Evolutionary conservation across 345 rosid species (phyloP), one percentile per base, ranked within the genome.

Genomic region (Eucalyptus pauciflora): DNA sequence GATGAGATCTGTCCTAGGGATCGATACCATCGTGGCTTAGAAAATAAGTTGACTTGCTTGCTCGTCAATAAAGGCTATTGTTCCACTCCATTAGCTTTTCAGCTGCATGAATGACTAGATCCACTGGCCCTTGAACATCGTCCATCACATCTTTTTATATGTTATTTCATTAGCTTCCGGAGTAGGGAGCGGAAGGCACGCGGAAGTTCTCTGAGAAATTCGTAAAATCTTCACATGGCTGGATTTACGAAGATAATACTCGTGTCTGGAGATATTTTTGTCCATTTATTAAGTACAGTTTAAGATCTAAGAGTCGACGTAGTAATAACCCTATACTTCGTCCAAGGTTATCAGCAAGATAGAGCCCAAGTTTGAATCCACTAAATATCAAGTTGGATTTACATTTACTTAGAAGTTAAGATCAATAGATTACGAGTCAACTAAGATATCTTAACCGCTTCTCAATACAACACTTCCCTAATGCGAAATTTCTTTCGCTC

Each of bases 401-500:
- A 0, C 10, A 64, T 64, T 62, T 1, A 62, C 71, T 62, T n/a
- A n/a, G 1, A 64, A n/a, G 2, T n/a, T 7, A 16, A 64, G n/a
- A 1, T n/a, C 10, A 15, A 16, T 64, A 64, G 31, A 7, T 64
- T 64, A 64, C 2, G 1, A 64, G 1, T 64, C 20, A n/a, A 64
- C 0, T n/a, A 64, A 7, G 20, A n/a, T 64, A 1, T 29, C 8
- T 64, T n/a, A 15, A 64, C 2, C 3, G 2, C 6, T 1, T 64
- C 10, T n/a, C 76, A n/a, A 0, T 15, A 14, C 8, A 64, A 64
- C 41, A 64, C 37, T 13, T 64, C 20, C 37, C 2, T n/a, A 0
- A n/a, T 64, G 37, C 7, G 76, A 14, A 64, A 64, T 64, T 64
- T 64, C 41, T n/a, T 64, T 8, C 1, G 1, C 76, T 15, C 33